A percentile compares a stretch with the other conserved stretches of the same genome.
phyloP scores from a whole-genome alignment of 1,284 basidiomycete genomes.

The Apiotrichum gamsii region DNA sequence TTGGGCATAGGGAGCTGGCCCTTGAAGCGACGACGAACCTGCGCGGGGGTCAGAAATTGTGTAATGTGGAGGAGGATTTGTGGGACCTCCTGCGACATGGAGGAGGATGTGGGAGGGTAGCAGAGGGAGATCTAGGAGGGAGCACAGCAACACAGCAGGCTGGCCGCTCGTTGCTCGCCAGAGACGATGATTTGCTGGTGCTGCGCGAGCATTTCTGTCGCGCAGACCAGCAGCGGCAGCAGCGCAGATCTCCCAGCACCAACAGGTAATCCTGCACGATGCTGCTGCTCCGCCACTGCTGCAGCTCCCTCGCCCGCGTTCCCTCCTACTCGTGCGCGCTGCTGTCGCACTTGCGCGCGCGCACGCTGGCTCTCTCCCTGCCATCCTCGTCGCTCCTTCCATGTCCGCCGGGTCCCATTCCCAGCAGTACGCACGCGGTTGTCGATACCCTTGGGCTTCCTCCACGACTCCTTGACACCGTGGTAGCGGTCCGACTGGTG shows the following conservation, averaged over 20 bases:
- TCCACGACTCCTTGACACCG: slow-evolving; percentile 92
- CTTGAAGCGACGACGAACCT: slow-evolving; percentile 82
- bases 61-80: not conserved
- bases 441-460: slow-evolving; percentile 95
- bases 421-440: slow-evolving; percentile 58
- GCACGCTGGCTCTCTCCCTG: not conserved
- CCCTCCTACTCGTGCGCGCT: not conserved
- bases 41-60: slow-evolving; percentile 8
- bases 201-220: too few relatives aligned
- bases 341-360: not conserved
- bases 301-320: too few relatives aligned
- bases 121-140: too few relatives aligned
- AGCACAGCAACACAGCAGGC: too few relatives aligned
- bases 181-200: too few relatives aligned
- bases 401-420: not conserved
- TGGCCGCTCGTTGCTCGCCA: too few relatives aligned
- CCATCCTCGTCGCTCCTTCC: not conserved
- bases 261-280: too few relatives aligned
- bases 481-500: slow-evolving; percentile 96
- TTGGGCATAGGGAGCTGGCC: slow-evolving; percentile 93
- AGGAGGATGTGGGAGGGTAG: too few relatives aligned
- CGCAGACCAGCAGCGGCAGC: too few relatives aligned
- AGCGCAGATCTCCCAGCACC: too few relatives aligned
- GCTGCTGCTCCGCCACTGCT: too few relatives aligned
- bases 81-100: not conserved